Base-by-base conservation (phyloP, 75 land plant species). In the Pinus taeda region DNA sequence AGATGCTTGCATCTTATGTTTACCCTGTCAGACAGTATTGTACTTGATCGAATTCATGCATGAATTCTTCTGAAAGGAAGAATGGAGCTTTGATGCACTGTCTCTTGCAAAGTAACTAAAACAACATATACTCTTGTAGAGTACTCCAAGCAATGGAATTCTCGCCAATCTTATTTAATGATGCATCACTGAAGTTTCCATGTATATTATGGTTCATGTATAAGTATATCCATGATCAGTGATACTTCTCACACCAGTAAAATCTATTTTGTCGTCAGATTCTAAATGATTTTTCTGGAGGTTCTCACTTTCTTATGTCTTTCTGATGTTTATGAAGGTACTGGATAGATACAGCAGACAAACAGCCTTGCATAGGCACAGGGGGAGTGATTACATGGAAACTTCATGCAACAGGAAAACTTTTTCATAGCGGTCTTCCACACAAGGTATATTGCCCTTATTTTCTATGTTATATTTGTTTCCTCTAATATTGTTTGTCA, bases 341-440 rank as follows among this genome's bases (percentile, higher is more conserved):
- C 82, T 95, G 96, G 96, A 88, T 93, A 75, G 96, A 95, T 69
- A 88, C 91, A 60, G 96, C 98, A 29, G 98, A 95, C 83, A 93
- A 93, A 75, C 98, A 95, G 71, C 98, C 98, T 42, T 95, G 98
- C 82, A 93, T 91, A 75, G 98, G 98, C 59, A 93, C 96, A 18
- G 98, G 96, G 15, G 98, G 98, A 57, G 87, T 88, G 91, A 77
- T 91, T 75, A 85, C 82, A 18, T 93, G 98, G 98, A 91, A 85
- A 70, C 90, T 95, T 57, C 63, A 71, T 6, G 92, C 87, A 15
- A 84, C 84, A 49, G 96, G 96, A 60, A 95, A 93, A 79, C 94
- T 95, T 76, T 95, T 95, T 75, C 98, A 95, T 74, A 95, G 98
- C 77, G 98, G 98, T 78, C 88, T 95, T 75, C 83, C 96, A 65